Evolutionary conservation across 305 asterid genomes (phyloP), one percentile per base, ranked within the genome.

Genomic region (Fraxinus paxiana): DNA sequence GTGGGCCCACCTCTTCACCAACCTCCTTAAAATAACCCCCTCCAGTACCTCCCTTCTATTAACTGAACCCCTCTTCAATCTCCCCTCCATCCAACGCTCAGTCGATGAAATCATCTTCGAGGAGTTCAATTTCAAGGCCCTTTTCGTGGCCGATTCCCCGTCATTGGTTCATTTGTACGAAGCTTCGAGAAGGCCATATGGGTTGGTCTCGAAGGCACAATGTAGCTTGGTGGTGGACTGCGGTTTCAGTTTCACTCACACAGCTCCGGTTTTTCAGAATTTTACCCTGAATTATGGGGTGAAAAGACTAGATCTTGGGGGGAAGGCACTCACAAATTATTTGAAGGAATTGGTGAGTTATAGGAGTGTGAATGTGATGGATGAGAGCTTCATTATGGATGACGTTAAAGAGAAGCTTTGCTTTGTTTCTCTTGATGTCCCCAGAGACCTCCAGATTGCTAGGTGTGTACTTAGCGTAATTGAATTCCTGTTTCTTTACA

Each of bases 381-480:
- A 96, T 77, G 97, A 96, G 86, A 94, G 92, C 83, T 94, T 94
- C 78, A 85, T 91, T 65, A 92, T 95, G 86, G 99, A 95, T 82
- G 93, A 95, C 90, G 98, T 93, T 5, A 95, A 95, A 88, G 98
- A 95, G 88, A 91, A 92, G 87, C 90, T 95, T 26, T 93, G 98
- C 87, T 94, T 94, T 56, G 98, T 96, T 70, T 95, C 99, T 67
- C 87, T 91, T 83, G 94, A 95, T 83, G 88, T 90, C 82, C 88
- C 88, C 41, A 88, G 95, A 84, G 99, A 96, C 85, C 92, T 96
- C 87, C 84, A 91, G 79, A 85, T 94, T 83, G 99, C 99, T 0
- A 89, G 97, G 99, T 93, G 77, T 35, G 37, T 22, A 0, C 63
- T 71, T 75, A 46, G 35, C 56, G 15, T 17, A 6, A 15, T 69